Base-by-base conservation (phyloP, 306 rosid genomes). In the Inga laurina region DNA sequence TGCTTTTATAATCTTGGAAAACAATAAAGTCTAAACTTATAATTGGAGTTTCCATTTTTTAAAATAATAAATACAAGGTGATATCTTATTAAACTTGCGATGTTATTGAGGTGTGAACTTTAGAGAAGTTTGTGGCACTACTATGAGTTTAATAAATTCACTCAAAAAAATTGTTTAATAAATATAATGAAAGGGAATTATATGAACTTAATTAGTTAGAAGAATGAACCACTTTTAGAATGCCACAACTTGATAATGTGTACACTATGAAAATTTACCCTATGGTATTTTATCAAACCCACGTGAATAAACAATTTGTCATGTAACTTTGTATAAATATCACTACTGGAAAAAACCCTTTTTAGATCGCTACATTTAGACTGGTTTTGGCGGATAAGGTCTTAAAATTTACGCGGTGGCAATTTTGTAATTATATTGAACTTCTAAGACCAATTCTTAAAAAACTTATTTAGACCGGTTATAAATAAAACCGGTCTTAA, bases 91-190 rank as follows among this genome's bases (percentile, higher is more conserved):
- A 30, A 69, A 49, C 77, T 49, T 34, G 37, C 67, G 61, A n/a
- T 19, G 67, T 74, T 69, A 74, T 27, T 43, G 44, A 74, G 32
- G 49, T 82, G 82, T 87, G 86, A 79, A 79, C 74, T 8, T 21
- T 44, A 64, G 30, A 59, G 59, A 79, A 74, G 11, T 22, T 7
- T n/a, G 16, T 75, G 73, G 61, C 57, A 46, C 54, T 46, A 49
- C 37, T 75, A 49, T 27, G 41, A 21, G 72, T 72, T 75, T 27
- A 27, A 27, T 27, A 27, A 27, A 27, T 27, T 27, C 27, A 0
- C 27, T 27, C 27, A 27, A 27, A 27, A 16, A 69, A 32, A 76
- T 5, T 71, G 69, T 15, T 69, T 45, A 37, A 35, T 54, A 69
- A 45, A 45, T 65, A 37, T 15, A 59, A 65, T 51, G 66, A 10